Percentiles rank a stretch among this genome's conserved stretches.
These are phyloP conservation scores for Ogataea saltuana DNA, from an alignment of 805 yeast species.

Conservation along the genomic window DNA sequence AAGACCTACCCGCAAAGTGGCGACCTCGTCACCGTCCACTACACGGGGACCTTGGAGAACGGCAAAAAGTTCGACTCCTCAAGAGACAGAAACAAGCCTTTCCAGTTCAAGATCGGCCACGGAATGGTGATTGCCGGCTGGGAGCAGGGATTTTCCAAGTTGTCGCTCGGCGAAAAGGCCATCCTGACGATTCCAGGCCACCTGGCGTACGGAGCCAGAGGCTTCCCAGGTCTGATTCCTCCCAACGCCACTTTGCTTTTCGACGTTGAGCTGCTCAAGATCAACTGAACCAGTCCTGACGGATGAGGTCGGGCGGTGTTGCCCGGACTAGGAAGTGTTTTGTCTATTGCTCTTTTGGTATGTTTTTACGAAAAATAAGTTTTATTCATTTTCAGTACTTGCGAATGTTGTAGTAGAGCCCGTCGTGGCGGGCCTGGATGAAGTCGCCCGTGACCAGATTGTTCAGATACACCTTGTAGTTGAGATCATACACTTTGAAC, in stretches of 20 bases:
- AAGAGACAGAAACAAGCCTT: slow-evolving; percentile 91
- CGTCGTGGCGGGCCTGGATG: slow-evolving; percentile 33
- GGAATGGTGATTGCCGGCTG: slow-evolving; percentile 97
- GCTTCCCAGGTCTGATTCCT: slow-evolving; percentile 95
- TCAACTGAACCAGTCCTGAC: slow-evolving; percentile 43
- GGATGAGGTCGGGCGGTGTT: too few relatives aligned
- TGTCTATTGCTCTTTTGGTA: background rate
- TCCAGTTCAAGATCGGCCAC: slow-evolving; percentile 91
- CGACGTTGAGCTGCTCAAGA: slow-evolving; percentile 71
- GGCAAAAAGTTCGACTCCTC: slow-evolving; percentile 97
- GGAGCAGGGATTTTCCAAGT: slow-evolving; percentile 92
- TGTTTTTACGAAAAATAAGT: background rate
- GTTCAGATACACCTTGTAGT: slow-evolving; percentile 64
- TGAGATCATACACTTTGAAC: slow-evolving; percentile 65
- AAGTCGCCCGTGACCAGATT: slow-evolving; percentile 42
- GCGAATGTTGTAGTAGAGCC: slow-evolving; percentile 19
- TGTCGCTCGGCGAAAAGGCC: slow-evolving; percentile 92
- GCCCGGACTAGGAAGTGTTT: too few relatives aligned
- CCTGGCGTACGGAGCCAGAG: slow-evolving; percentile 92
- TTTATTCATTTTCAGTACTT: background rate
- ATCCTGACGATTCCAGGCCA: slow-evolving; percentile 88
- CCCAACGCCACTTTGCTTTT: slow-evolving; percentile 92
- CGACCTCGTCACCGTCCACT: slow-evolving; percentile 90
- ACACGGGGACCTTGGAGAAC: slow-evolving; percentile 91
- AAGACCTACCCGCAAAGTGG: slow-evolving; percentile 83